Conservation (phyloP, 257 asterid genomes). For the Fraxinus cuspidata region DNA sequence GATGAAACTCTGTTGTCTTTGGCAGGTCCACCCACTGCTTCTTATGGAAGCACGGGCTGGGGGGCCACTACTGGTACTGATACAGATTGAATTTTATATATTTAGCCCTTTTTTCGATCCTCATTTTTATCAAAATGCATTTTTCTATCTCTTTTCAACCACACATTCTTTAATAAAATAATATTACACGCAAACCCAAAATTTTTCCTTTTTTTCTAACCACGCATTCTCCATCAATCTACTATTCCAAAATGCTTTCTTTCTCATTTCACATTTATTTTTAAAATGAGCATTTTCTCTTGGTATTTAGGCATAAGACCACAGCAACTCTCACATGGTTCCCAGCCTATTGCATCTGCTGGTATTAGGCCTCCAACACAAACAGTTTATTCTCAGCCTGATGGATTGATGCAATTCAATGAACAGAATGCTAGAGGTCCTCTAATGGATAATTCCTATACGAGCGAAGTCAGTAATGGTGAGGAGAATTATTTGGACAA, state of each 20-base stretch:
- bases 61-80: conserved; percentile 60
- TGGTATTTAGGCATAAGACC: conserved; percentile 62
- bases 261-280: conserved; percentile 17
- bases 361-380: conserved; percentile 73
- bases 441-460: conserved; percentile 45
- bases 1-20: conserved; percentile 74
- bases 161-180: no score
- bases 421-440: conserved; percentile 51
- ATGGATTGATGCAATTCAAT: conserved; percentile 61
- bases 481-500: conserved; percentile 40
- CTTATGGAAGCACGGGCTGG: conserved; percentile 69
- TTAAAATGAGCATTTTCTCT: conserved; percentile 22
- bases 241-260: no score
- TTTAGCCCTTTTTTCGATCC: background rate
- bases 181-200: no score
- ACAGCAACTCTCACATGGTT: conserved; percentile 60
- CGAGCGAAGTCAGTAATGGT: conserved; percentile 59
- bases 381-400: conserved; percentile 55
- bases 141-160: no score
- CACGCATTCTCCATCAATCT: no score
- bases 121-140: no score
- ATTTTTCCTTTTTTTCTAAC: no score
- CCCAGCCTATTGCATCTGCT: conserved; percentile 51
- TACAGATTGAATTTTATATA: conserved; percentile 23
- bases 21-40: conserved; percentile 78